Conservation (phyloP, 2,329 filamentous ascomycete species). For the Trichoderma sp. region DNA sequence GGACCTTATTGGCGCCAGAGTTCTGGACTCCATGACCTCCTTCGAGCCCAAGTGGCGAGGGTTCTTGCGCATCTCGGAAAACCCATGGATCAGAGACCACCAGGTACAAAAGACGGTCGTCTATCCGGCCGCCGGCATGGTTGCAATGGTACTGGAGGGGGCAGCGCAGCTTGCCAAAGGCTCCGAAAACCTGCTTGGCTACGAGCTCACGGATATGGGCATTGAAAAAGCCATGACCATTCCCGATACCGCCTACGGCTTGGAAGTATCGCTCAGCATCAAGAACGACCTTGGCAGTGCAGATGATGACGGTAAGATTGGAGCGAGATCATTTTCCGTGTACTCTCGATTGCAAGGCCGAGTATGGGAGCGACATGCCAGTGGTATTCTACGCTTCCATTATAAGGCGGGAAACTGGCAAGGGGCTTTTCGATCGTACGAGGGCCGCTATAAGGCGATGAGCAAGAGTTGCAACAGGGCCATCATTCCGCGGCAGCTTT, state of each 20-base stretch:
- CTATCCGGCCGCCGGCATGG: slow-evolving; percentile 55
- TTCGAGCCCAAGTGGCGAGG: slow-evolving; percentile 54
- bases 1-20: slow-evolving; percentile 54
- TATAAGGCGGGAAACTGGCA: slow-evolving; percentile 33
- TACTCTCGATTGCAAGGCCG: slow-evolving; percentile 49
- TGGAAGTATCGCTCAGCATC: slow-evolving; percentile 55
- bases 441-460: slow-evolving; percentile 34
- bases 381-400: slow-evolving; percentile 39
- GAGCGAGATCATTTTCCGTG: slow-evolving; percentile 45
- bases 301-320: not conserved
- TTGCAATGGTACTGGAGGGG: slow-evolving; percentile 53
- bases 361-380: slow-evolving; percentile 50
- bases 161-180: slow-evolving; percentile 45
- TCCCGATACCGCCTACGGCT: slow-evolving; percentile 48
- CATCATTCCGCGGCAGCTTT: slow-evolving; percentile 50
- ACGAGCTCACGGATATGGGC: slow-evolving; percentile 49
- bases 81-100: slow-evolving; percentile 57
- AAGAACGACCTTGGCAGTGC: slow-evolving; percentile 34
- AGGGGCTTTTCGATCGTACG: slow-evolving; percentile 32
- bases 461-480: slow-evolving; percentile 39
- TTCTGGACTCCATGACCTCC: slow-evolving; percentile 46
- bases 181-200: slow-evolving; percentile 38
- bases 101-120: slow-evolving; percentile 53
- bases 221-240: slow-evolving; percentile 57
- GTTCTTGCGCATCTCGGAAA: slow-evolving; percentile 52